phyloP scores from a whole-genome alignment of 148 eudicot genomes.

The Rhododendron henanense region DNA sequence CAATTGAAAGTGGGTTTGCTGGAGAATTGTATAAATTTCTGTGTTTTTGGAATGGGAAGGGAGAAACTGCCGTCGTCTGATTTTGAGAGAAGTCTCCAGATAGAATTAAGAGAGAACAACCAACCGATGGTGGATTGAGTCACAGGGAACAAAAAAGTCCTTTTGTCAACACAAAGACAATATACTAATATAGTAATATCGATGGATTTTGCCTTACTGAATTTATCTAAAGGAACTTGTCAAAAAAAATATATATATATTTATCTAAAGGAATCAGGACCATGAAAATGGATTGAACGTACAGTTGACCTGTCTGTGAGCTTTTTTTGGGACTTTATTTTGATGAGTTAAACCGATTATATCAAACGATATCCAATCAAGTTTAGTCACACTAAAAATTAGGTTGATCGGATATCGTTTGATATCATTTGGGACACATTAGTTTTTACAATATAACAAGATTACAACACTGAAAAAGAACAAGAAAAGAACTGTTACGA shows the following conservation, averaged over 20 bases:
- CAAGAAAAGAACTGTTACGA: too few relatives aligned
- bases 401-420: too few relatives aligned
- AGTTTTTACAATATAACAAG: too few relatives aligned
- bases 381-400: background rate
- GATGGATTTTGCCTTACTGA: too few relatives aligned
- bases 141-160: background rate
- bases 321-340: too few relatives aligned
- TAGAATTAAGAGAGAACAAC: background rate
- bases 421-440: too few relatives aligned
- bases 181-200: too few relatives aligned
- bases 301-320: background rate
- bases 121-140: background rate
- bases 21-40: background rate
- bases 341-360: background rate
- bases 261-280: too few relatives aligned
- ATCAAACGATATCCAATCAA: background rate
- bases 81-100: constrained; percentile 3
- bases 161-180: background rate
- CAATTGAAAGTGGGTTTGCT: background rate
- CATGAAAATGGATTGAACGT: too few relatives aligned
- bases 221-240: too few relatives aligned
- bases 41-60: background rate
- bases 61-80: background rate
- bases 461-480: background rate
- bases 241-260: too few relatives aligned